Evolutionary conservation across 2,329 filamentous ascomycete species (phyloP).

Genomic region (Hypoxylon sp.): DNA sequence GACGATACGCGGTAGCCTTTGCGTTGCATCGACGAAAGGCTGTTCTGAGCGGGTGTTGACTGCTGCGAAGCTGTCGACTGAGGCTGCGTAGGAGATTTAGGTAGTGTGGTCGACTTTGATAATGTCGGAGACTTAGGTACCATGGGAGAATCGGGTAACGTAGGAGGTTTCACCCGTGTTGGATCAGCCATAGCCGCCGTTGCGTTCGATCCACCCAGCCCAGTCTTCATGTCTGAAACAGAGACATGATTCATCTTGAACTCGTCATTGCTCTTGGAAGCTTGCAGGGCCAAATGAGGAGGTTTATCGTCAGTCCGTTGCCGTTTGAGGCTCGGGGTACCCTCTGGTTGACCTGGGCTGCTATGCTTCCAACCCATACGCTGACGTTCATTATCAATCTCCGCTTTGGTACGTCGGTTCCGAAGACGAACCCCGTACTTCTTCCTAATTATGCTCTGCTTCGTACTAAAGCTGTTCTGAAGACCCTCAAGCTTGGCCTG

Average conservation of each 20-base stretch:
- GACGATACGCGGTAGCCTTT: constrained; percentile 50
- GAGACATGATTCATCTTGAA: constrained; percentile 42
- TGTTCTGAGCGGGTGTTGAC: constrained; percentile 28
- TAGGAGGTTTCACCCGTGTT: constrained; percentile 28
- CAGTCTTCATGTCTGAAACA: constrained; percentile 46
- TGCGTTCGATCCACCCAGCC: constrained; percentile 45
- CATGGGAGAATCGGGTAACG: background rate
- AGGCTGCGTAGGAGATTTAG: background rate
- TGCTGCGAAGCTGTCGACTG: background rate
- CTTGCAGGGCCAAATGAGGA: constrained; percentile 4
- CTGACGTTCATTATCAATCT: constrained; percentile 59
- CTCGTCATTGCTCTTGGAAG: constrained; percentile 13
- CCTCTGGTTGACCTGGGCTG: constrained; percentile 27
- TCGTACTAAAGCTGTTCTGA: constrained; percentile 66
- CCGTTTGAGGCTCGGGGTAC: constrained; percentile 46
- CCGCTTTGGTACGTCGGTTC: constrained; percentile 59
- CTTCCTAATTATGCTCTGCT: constrained; percentile 68
- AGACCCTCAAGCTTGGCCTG: constrained; percentile 55
- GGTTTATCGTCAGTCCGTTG: constrained; percentile 43
- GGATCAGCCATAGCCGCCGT: constrained; percentile 45
- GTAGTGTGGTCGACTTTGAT: background rate
- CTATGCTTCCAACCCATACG: constrained; percentile 54
- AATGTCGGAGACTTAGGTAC: background rate
- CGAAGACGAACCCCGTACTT: constrained; percentile 68
- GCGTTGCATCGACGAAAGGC: constrained; percentile 47